Evolutionary conservation across 2,329 filamentous ascomycete species (phyloP), one percentile per base, ranked within the genome.

Genomic region (Trichophaea hybrida): DNA sequence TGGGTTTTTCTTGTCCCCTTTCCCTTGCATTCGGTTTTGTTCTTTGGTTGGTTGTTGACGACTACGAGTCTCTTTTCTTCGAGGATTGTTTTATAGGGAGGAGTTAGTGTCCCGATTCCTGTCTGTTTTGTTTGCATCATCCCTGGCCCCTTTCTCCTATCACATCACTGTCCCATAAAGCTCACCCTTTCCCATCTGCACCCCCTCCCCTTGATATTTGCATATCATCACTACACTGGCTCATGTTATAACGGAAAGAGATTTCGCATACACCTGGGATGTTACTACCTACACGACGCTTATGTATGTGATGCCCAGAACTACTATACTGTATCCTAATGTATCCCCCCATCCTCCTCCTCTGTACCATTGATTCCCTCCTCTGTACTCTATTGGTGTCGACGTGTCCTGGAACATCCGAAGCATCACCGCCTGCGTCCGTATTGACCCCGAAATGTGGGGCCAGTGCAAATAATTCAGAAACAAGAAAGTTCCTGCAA

Each of bases 41-140:
- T 51, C 48, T 12, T 51, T 17, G 12, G 12, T 54, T 54, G 10
- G n/a, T 13, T 54, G 35, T 15, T 33, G 24, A 8, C 35, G n/a
- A 15, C 12, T 15, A 13, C n/a, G 12, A n/a, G 13, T 54, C 37
- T 38, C 24, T 15, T 54, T 54, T 53, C 31, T 38, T 35, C 32
- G n/a, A 5, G 15, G 8, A 32, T 51, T 54, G 31, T 37, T 51
- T 24, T 35, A 54, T 54, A 54, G 31, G 51, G 51, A 54, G 51
- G 51, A 54, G 51, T 54, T 54, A 35, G 51, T 54, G 51, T 38
- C 34, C 51, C 24, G 13, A 54, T 54, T 54, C 51, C 35, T 51
- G 48, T 51, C 12, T 46, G 40, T 46, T 46, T 24, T 46, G 40
- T 51, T 32, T 51, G 48, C 48, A 51, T 51, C 48, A 24, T 13